Base-by-base conservation (phyloP, 164 flowering plant species). In the Vitis riparia region DNA sequence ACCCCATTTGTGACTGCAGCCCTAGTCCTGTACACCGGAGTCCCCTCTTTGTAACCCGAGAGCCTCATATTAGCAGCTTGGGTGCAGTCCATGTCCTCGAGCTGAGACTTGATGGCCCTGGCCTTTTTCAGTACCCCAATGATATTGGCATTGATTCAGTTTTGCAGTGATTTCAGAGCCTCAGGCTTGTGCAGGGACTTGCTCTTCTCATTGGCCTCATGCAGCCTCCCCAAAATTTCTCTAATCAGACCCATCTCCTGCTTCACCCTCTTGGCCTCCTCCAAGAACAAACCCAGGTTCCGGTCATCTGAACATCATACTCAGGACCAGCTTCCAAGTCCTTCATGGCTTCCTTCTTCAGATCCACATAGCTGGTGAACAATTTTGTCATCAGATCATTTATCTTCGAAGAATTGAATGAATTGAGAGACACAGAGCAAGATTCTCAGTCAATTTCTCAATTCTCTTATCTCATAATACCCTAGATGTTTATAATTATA, bases 361-460 rank as follows among this genome's bases (percentile, higher is more conserved):
- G 82, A 77, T 93, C 97, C 3, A 89, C 89, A 66, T 91, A 93
- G 87, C 80, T 91, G 14, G 75, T 66, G 80, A 88, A 93, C 9
- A 97, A 93, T 71, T 91, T 91, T 5, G 98, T 91, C 94, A 93
- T 91, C 37, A 93, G 70, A 67, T 93, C 93, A 66, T 93, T 93
- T 97, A 93, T 93, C 70, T 84, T 87, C 68, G 59, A 19, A 50
- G 44, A 32, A 32, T 32, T 32, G 44, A 32, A 32, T 32, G 44
- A 32, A 32, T 32, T 32, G 5, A 32, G 23, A 32, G 44, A 32
- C 6, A 32, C 44, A 3, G 0, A 32, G 44, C 44, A 32, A 32
- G 44, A 32, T 7, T 32, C 44, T 32, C 44, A 23, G 44, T 32
- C 44, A 32, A 32, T 32, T 32, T 32, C 44, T 32, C 6, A 32